Evolutionary conservation across 192 early-diverging fungal species (phyloP).

Genomic region (Coemansia sp.): DNA sequence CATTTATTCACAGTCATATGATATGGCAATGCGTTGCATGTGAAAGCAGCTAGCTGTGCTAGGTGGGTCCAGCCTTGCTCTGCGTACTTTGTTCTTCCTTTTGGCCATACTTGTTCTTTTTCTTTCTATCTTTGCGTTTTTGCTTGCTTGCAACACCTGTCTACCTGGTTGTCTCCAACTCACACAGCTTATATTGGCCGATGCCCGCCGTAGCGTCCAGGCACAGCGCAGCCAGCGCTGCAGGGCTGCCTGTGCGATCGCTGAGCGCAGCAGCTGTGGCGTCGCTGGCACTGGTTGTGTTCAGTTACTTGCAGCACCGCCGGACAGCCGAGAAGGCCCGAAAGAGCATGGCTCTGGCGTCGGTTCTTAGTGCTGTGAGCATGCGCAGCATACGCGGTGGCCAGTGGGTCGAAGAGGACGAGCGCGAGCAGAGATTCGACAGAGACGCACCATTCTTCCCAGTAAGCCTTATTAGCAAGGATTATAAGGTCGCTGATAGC

Average conservation of each 20-base stretch:
- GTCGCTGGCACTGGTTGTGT: slow-evolving; percentile 36
- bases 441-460: slow-evolving; percentile 39
- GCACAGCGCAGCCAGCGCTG: slow-evolving; percentile 7
- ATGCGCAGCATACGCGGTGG: slow-evolving; percentile 37
- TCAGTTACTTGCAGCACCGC: slow-evolving; percentile 48
- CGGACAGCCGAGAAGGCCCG: slow-evolving; percentile 39
- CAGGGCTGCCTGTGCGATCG: slow-evolving; percentile 26
- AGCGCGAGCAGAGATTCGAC: slow-evolving; percentile 48
- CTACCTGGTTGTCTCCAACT: background rate
- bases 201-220: slow-evolving; percentile 15
- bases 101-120: background rate
- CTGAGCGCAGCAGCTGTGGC: slow-evolving; percentile 32
- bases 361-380: slow-evolving; percentile 35
- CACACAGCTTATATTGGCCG: background rate
- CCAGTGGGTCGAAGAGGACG: slow-evolving; percentile 40
- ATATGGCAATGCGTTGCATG: background rate
- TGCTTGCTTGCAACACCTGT: background rate
- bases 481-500: background rate
- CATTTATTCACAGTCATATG: too few species aligned
- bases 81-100: too few species aligned
- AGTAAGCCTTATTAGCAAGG: slow-evolving; percentile 8
- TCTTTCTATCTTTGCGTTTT: background rate
- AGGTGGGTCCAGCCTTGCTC: too few species aligned
- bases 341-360: slow-evolving; percentile 34
- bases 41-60: background rate